phyloP scores from a whole-genome alignment of 257 asterid genomes.

The Fraxinus quadrangulata region DNA sequence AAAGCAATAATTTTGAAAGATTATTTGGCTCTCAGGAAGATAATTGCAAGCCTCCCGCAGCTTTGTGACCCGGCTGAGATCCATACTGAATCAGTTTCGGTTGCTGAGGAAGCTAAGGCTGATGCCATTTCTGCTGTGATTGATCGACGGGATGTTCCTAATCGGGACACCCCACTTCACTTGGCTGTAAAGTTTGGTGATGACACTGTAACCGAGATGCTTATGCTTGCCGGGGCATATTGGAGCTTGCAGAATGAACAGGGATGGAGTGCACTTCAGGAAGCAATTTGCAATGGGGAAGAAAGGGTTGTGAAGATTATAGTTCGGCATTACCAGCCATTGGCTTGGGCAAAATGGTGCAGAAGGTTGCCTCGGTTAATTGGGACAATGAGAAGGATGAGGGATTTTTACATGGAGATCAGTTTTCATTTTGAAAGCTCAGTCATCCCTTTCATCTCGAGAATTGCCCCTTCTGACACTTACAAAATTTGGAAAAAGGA shows the following conservation, averaged over 20 bases:
- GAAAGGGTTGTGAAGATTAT: neutral
- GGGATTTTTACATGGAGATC: slow-evolving; percentile 25
- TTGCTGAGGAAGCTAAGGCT: slow-evolving; percentile 80
- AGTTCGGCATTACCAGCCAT: neutral
- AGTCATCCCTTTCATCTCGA: slow-evolving; percentile 10
- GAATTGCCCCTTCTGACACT: slow-evolving; percentile 22
- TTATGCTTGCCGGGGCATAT: slow-evolving; percentile 93
- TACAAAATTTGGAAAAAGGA: slow-evolving; percentile 19
- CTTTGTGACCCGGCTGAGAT: slow-evolving; percentile 80
- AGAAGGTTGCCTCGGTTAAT: slow-evolving; percentile 11
- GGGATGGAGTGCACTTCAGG: slow-evolving; percentile 98
- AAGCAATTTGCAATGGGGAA: slow-evolving; percentile 65
- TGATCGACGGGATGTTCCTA: slow-evolving; percentile 87
- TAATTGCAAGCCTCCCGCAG: slow-evolving; percentile 54
- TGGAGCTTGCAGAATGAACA: slow-evolving; percentile 97
- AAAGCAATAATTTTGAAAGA: slow-evolving; percentile 79
- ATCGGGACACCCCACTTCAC: slow-evolving; percentile 85
- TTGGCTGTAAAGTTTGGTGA: slow-evolving; percentile 86
- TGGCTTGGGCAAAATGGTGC: slow-evolving; percentile 19
- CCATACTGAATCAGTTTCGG: slow-evolving; percentile 62
- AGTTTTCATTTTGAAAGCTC: slow-evolving; percentile 15
- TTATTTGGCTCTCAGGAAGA: slow-evolving; percentile 64
- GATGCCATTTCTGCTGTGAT: slow-evolving; percentile 73
- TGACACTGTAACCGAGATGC: slow-evolving; percentile 79
- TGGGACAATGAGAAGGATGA: slow-evolving; percentile 19